A percentile compares a stretch with the other conserved stretches of the same genome.
Evolutionary conservation across 208 protist genomes (phyloP).

Genomic region (Wallacemonas sp.): DNA sequence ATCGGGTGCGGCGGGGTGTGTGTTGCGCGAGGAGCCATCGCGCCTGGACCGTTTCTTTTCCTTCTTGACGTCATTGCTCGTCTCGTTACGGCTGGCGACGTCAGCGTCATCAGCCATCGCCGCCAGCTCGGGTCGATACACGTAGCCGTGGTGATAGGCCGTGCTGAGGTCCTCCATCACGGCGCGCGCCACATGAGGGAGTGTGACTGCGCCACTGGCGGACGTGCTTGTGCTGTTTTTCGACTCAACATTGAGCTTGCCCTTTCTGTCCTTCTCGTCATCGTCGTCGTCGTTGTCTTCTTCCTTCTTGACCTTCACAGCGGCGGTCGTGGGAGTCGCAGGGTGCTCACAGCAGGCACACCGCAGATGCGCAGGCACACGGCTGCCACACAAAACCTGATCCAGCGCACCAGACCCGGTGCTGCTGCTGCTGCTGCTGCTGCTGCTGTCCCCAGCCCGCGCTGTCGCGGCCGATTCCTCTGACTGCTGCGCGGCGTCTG

Average conservation of each 20-base stretch:
- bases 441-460: not conserved
- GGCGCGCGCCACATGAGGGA: not conserved
- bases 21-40: no score
- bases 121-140: constrained; percentile 19
- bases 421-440: no score
- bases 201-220: not conserved
- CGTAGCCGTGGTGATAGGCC: constrained; percentile 39
- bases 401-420: no score
- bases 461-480: not conserved
- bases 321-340: no score
- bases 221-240: no score
- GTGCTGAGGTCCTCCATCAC: not conserved
- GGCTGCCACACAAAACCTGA: no score
- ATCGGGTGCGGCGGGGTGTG: no score
- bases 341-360: constrained; percentile 14
- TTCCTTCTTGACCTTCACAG: not conserved
- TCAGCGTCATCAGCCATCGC: not conserved
- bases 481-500: not conserved
- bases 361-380: not conserved
- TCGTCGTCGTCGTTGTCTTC: not conserved
- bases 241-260: not conserved
- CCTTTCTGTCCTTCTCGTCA: not conserved
- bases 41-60: not conserved
- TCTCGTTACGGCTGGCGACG: no score
- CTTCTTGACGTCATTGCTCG: not conserved